phyloP scores from a whole-genome alignment of 106 monocot genomes.

The Dendrobium huoshanense region DNA sequence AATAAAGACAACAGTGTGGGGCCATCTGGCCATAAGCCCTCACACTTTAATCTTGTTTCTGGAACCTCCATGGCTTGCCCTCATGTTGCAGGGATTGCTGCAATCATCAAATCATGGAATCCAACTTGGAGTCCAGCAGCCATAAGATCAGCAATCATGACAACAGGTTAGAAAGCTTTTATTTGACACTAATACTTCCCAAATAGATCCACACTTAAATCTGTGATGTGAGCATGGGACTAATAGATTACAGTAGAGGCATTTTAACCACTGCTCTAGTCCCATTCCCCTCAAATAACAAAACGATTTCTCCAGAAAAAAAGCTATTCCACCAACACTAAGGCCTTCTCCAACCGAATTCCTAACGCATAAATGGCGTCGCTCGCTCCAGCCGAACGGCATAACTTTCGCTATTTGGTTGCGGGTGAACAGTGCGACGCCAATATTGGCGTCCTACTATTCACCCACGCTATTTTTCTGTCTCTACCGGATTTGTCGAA shows the following conservation, averaged over 20 bases:
- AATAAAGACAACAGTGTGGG: conserved; percentile 14
- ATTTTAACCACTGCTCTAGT: background rate
- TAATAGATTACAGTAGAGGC: background rate
- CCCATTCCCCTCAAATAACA: no score
- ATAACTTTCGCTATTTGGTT: no score
- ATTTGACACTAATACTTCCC: background rate
- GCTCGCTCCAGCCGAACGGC: no score
- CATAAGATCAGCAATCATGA: conserved; percentile 73
- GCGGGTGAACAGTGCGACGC: no score
- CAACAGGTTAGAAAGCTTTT: conserved; percentile 40
- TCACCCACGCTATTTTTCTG: no score
- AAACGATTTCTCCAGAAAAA: no score
- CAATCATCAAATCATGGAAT: conserved; percentile 51
- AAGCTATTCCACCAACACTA: no score
- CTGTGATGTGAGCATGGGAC: background rate
- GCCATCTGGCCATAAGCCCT: conserved; percentile 40
- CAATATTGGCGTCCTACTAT: no score
- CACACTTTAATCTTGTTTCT: conserved; percentile 51
- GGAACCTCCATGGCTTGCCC: conserved; percentile 94
- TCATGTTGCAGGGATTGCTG: conserved; percentile 62
- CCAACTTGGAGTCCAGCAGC: conserved; percentile 73
- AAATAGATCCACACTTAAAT: background rate
- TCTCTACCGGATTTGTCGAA: no score
- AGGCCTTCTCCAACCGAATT: no score
- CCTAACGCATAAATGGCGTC: no score